Conservation (phyloP, 2,329 filamentous ascomycete genomes). For the Piedraia hortae region DNA sequence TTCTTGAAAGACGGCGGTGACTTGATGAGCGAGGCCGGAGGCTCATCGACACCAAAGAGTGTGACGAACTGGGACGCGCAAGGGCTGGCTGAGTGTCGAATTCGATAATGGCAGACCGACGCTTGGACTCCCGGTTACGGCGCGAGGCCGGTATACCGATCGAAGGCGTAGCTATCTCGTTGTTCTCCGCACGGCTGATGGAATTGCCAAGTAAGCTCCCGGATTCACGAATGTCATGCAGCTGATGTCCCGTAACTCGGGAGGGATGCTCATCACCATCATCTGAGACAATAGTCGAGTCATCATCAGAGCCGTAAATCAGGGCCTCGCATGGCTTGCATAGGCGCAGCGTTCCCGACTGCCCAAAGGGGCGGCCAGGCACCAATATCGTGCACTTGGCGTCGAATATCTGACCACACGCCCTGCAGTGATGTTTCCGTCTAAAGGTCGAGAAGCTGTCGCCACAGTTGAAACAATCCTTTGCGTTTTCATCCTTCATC, state of each 20-base stretch:
- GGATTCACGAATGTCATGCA: constrained; percentile 2
- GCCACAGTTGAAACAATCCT: constrained; percentile 84
- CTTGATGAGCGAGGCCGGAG: constrained; percentile 46
- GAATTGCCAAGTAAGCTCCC: constrained; percentile 5
- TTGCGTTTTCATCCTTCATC: constrained; percentile 98
- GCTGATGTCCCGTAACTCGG: constrained; percentile 4
- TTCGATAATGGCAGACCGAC: constrained; percentile 70
- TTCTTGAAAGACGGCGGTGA: constrained; percentile 67
- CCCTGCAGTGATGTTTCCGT: constrained; percentile 86
- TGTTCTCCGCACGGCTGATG: constrained; percentile 6
- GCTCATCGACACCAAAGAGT: constrained; percentile 51
- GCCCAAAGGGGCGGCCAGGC: constrained; percentile 62
- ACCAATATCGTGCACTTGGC: constrained; percentile 88
- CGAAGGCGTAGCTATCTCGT: constrained; percentile 24
- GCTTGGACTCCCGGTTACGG: constrained; percentile 44
- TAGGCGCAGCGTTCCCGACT: constrained; percentile 57
- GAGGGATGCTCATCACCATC: constrained; percentile 22
- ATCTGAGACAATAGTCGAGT: constrained; percentile 70
- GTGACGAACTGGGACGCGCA: constrained; percentile 74
- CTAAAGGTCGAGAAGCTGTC: constrained; percentile 79
- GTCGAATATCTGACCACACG: constrained; percentile 95
- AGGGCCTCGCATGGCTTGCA: constrained; percentile 83
- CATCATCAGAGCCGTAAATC: constrained; percentile 71
- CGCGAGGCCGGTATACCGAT: constrained; percentile 38
- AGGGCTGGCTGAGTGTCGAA: constrained; percentile 56